These are phyloP conservation scores for Phyllosticta citrichinensis DNA, from an alignment of 2,329 filamentous ascomycete genomes.

Conservation along the genomic window DNA sequence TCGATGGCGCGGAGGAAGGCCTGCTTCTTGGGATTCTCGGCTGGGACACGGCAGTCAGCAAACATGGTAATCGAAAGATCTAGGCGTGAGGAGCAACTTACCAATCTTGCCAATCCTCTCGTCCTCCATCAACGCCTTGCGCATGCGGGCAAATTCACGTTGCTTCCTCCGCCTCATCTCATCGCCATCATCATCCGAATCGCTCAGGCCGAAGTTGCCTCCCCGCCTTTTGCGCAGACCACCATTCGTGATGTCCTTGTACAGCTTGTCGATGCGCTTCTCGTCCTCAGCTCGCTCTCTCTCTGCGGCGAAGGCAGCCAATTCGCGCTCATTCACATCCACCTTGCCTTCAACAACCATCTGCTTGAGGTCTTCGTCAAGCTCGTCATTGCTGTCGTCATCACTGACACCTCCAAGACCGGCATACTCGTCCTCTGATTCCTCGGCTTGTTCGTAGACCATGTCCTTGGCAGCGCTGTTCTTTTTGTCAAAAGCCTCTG, in stretches of 20 bases:
- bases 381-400: slow-evolving; percentile 70
- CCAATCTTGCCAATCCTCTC: slow-evolving; percentile 79
- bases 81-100: slow-evolving; percentile 1
- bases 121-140: slow-evolving; percentile 75
- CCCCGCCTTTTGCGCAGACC: slow-evolving; percentile 71
- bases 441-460: slow-evolving; percentile 87
- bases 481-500: slow-evolving; percentile 64
- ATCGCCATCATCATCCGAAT: slow-evolving; percentile 73
- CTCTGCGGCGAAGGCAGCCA: slow-evolving; percentile 80
- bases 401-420: slow-evolving; percentile 84
- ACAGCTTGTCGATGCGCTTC: slow-evolving; percentile 79
- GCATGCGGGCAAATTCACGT: slow-evolving; percentile 82
- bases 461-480: slow-evolving; percentile 76
- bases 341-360: slow-evolving; percentile 81
- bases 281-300: slow-evolving; percentile 73
- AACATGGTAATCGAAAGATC: background rate
- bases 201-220: slow-evolving; percentile 67
- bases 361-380: slow-evolving; percentile 63
- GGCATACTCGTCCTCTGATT: slow-evolving; percentile 97
- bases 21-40: slow-evolving; percentile 75
- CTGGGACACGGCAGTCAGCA: slow-evolving; percentile 26
- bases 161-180: slow-evolving; percentile 74
- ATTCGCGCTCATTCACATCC: slow-evolving; percentile 65
- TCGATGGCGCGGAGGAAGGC: slow-evolving; percentile 89
- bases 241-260: slow-evolving; percentile 86